These are phyloP conservation scores for Nematodospora anomalae DNA, from an alignment of 1,139 yeast species.

Conservation along the genomic window DNA sequence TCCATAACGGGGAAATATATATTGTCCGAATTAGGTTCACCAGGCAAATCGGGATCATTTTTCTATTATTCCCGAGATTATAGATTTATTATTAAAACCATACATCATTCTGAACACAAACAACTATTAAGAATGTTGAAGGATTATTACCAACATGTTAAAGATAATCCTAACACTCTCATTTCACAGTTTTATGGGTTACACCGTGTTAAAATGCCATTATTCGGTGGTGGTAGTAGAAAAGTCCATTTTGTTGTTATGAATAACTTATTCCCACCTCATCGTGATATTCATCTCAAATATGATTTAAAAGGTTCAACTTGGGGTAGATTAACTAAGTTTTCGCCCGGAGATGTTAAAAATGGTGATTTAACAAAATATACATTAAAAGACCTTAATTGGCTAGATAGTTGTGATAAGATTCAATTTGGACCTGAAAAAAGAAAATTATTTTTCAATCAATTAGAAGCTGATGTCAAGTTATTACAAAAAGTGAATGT, in stretches of 20 bases:
- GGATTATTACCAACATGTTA: conserved; percentile 80
- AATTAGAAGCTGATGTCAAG: conserved; percentile 72
- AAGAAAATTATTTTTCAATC: conserved; percentile 57
- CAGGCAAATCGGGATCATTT: conserved; percentile 96
- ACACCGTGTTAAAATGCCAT: conserved; percentile 86
- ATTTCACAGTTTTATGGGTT: conserved; percentile 93
- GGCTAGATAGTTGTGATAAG: conserved; percentile 65
- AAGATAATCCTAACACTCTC: conserved; percentile 81
- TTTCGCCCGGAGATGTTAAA: conserved; percentile 17
- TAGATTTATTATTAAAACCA: conserved; percentile 91
- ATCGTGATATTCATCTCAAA: conserved; percentile 79
- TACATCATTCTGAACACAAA: conserved; percentile 89
- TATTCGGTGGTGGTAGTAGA: conserved; percentile 47
- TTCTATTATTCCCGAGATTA: conserved; percentile 94
- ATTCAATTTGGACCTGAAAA: conserved; percentile 76
- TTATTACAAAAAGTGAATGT: conserved; percentile 73
- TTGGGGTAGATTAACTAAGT: conserved; percentile 68
- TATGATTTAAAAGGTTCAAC: conserved; percentile 94
- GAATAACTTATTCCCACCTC: conserved; percentile 97
- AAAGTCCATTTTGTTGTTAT: conserved; percentile 93
- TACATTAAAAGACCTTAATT: conserved; percentile 79
- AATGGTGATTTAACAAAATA: conserved; percentile 40
- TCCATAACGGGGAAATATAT: conserved; percentile 92
- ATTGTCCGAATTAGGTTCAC: conserved; percentile 88
- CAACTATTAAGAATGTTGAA: conserved; percentile 73